Conservation (phyloP, 768 basidiomycete species). For the Paxillus ammoniavirescens region DNA sequence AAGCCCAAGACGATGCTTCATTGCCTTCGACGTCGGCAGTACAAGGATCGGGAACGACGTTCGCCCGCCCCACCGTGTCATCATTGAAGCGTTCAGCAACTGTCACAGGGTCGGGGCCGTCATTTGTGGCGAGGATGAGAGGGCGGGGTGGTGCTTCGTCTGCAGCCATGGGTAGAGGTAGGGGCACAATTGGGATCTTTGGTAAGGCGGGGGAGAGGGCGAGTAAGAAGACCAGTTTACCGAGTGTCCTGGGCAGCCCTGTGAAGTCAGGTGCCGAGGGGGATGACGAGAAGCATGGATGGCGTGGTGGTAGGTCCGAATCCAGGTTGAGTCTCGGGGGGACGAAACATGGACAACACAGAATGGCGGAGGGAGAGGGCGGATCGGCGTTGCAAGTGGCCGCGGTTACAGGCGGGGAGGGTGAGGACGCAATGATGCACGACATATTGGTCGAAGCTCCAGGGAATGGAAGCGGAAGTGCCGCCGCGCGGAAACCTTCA, state of each 20-base stretch:
- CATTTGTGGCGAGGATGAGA: not conserved
- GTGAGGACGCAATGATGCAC: conserved; percentile 5
- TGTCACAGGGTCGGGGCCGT: conserved; percentile 7
- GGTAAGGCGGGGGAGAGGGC: conserved; percentile 27
- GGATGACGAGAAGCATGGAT: not conserved
- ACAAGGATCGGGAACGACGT: conserved; percentile 8
- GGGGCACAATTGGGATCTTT: conserved; percentile 20
- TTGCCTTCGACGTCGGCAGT: conserved; percentile 5
- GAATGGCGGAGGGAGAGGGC: conserved; percentile 1
- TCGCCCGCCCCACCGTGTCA: conserved; percentile 30
- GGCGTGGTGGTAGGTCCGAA: not conserved
- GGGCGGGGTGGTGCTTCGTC: conserved; percentile 2
- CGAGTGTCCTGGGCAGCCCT: conserved; percentile 45
- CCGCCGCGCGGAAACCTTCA: conserved; percentile 14
- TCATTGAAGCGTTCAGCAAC: conserved; percentile 29
- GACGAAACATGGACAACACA: not conserved
- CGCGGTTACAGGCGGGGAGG: not conserved
- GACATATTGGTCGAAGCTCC: conserved; percentile 9
- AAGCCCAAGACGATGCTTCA: conserved; percentile 22
- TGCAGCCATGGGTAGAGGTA: conserved; percentile 5
- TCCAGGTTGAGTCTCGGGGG: not conserved
- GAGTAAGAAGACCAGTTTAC: conserved; percentile 45
- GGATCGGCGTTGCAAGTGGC: conserved; percentile 6
- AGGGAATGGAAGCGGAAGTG: not conserved
- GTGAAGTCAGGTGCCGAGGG: conserved; percentile 34